phyloP scores from a whole-genome alignment of 352 stramenopile genomes.

The Globisporangium polare region DNA sequence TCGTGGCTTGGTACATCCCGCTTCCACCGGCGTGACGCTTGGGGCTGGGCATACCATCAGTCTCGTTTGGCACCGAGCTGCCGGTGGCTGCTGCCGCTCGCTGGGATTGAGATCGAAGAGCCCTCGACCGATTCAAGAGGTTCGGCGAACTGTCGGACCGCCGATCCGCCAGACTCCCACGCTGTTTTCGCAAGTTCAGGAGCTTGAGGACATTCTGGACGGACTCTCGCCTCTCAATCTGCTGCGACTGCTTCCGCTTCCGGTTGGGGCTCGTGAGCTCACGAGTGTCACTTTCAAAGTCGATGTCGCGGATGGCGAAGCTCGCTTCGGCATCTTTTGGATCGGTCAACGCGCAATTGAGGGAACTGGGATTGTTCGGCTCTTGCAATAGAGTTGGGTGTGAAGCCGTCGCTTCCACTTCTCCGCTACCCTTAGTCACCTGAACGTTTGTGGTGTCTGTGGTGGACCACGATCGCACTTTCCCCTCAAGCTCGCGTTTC shows the following conservation, averaged over 20 bases:
- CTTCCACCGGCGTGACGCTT: slow-evolving; percentile 1
- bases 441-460: no score
- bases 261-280: background rate
- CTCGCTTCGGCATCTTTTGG: no score
- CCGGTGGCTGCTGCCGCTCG: background rate
- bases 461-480: slow-evolving; percentile 2
- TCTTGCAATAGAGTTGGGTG: background rate
- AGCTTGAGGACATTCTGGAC: slow-evolving; percentile 52
- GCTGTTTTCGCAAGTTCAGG: slow-evolving; percentile 44
- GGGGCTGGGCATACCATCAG: background rate
- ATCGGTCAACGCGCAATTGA: background rate
- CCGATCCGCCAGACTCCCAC: background rate
- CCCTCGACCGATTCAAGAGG: background rate
- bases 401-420: background rate
- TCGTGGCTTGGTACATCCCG: background rate
- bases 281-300: background rate
- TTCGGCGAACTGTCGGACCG: slow-evolving; percentile 9
- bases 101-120: background rate
- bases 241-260: slow-evolving; percentile 8
- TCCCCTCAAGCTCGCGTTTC: slow-evolving; percentile 10
- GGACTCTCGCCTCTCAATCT: slow-evolving; percentile 23
- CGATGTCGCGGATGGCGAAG: slow-evolving; percentile 7
- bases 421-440: background rate
- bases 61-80: background rate
- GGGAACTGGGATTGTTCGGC: background rate